A percentile compares a stretch with the other conserved stretches of the same genome.
Conservation (phyloP, 1,139 yeast genomes). For the Kodamaea ohmeri region DNA sequence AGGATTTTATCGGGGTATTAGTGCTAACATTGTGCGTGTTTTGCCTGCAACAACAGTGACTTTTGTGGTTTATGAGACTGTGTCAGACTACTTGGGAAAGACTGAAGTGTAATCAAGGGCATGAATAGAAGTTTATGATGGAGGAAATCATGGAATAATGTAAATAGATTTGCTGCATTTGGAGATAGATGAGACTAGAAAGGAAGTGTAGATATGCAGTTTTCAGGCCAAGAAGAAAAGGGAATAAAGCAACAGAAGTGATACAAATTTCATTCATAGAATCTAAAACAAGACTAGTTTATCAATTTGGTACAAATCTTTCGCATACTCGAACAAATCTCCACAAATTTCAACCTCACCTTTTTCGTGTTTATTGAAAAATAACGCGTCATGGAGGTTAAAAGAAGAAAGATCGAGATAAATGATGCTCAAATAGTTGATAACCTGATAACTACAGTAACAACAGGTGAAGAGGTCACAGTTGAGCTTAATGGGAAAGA, state of each 20-base stretch:
- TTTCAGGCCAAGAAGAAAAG: no score
- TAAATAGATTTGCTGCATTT: no score
- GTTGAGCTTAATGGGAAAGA: neutral
- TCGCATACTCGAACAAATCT: no score
- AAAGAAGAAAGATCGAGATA: conserved; percentile 6
- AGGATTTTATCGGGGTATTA: conserved; percentile 77
- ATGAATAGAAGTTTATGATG: neutral
- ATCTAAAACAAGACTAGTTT: no score
- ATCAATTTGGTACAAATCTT: no score
- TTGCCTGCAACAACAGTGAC: conserved; percentile 76
- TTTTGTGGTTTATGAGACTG: conserved; percentile 61
- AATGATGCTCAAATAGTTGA: no score
- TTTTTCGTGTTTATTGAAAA: conserved; percentile 1
- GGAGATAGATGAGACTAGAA: no score
- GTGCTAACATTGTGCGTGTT: conserved; percentile 59
- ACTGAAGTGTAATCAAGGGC: neutral
- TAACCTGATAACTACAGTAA: no score
- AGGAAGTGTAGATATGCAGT: no score
- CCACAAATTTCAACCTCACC: neutral
- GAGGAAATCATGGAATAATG: neutral
- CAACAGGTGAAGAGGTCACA: neutral
- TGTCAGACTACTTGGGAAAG: conserved; percentile 18
- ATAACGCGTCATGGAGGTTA: conserved; percentile 7
- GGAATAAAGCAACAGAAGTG: no score
- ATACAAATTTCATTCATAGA: no score